Evolutionary conservation across 352 stramenopile species (phyloP), one percentile per base, ranked within the genome.

Genomic region (Plasmopara halstedii): DNA sequence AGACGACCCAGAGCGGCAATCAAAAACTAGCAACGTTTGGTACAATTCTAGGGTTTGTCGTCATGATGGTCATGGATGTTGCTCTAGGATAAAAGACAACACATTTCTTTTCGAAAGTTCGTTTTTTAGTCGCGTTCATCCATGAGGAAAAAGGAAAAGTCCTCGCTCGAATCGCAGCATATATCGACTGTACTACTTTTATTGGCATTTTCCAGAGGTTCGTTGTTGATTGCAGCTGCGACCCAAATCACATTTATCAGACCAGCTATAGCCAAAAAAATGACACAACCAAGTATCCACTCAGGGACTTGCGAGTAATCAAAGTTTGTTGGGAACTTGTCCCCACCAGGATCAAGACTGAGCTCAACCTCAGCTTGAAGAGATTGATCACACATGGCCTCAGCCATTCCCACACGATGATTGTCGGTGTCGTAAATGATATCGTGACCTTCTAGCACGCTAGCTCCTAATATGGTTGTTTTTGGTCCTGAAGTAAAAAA

Each of bases 31-130:
- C 81, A 22, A 94, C 84, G 8, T 75, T 88, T 19, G 84, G 83
- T 9, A 85, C 76, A 6, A 94, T 96, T 35, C 59, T 89, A 22
- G 85, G 84, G 11, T 96, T 95, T 58, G 84, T 95, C 37, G 83
- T 96, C 39, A 96, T 96, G 86, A 95, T 95, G 85, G 61, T 66
- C 51, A 89, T 94, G 79, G 83, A 93, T 52, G 82, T 93, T 17
- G 82, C 82, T 23, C 67, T 93, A 6, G 79, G 79, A 29, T 93
- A 67, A 50, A 59, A 22, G 35, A 47, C 27, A 40, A 33, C 31
- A 55, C 46, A 50, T 36, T 40, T 4, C 40, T 25, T 8, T 46
- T 23, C 22, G 15, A 37, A 36, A 37, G 19, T 21, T 31, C 26
- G 26, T 11, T 11, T 31, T 31, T 5, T 35, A 15, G 15, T 61